Evolutionary conservation across 2,329 filamentous ascomycete genomes (phyloP).

Genomic region (Fusarium marasasianum): DNA sequence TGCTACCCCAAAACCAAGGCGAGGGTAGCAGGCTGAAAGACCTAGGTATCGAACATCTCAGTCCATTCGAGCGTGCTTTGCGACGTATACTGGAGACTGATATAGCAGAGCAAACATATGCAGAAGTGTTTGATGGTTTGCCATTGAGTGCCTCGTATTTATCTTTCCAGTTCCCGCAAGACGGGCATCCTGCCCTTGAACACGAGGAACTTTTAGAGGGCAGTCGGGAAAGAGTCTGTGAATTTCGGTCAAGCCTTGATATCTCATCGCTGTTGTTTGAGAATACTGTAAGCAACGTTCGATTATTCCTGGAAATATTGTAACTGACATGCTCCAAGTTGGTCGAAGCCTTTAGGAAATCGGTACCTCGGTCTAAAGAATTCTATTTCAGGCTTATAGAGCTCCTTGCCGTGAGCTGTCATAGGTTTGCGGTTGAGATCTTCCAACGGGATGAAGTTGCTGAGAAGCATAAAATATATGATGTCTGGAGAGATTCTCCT

Average conservation of each 20-base stretch:
- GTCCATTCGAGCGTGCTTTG: neutral
- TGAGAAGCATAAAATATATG: neutral
- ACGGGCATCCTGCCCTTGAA: neutral
- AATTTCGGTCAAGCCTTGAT: neutral
- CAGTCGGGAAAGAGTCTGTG: neutral
- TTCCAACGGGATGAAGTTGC: neutral
- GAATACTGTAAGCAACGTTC: accelerated
- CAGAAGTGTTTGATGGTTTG: constrained; percentile 5
- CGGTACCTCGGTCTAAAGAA: accelerated
- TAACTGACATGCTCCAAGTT: neutral
- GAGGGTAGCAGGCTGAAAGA: neutral
- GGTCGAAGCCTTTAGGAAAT: neutral
- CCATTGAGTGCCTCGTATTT: neutral
- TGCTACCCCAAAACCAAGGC: neutral
- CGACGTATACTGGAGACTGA: neutral
- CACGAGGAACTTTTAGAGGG: neutral
- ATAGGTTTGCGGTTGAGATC: neutral
- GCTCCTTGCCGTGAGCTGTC: neutral
- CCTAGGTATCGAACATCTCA: neutral
- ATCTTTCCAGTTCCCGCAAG: neutral
- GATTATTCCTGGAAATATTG: accelerated
- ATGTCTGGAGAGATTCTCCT: neutral
- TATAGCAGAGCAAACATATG: neutral
- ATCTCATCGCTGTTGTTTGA: neutral
- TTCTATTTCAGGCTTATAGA: constrained; percentile 4